Percentiles rank a stretch among this genome's conserved stretches.
These are phyloP conservation scores for Ascochyta lentis DNA, from an alignment of 2,329 filamentous ascomycete genomes.

Conservation along the genomic window DNA sequence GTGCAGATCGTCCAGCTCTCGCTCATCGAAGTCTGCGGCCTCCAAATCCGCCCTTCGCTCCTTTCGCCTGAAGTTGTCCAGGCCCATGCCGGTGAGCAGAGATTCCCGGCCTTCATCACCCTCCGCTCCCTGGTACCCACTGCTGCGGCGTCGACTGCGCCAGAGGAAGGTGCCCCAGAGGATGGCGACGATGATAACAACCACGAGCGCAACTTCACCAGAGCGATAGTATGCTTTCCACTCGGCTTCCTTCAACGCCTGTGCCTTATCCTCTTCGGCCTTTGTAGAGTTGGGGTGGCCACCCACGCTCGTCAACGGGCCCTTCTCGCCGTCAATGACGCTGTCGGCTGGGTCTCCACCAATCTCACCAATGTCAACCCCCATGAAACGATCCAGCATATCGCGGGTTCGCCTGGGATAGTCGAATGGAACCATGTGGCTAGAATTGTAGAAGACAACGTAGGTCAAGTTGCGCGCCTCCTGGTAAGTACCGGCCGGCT, in stretches of 20 bases:
- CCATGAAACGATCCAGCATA: conserved; percentile 97
- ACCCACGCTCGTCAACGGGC: conserved; percentile 77
- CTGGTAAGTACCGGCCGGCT: conserved; percentile 90
- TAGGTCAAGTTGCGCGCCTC: conserved; percentile 95
- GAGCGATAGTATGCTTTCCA: conserved; percentile 90
- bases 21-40: conserved; percentile 67
- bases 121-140: conserved; percentile 54
- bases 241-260: conserved; percentile 81
- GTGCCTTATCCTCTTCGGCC: conserved; percentile 70
- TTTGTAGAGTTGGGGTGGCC: conserved; percentile 73
- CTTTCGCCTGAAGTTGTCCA: conserved; percentile 56
- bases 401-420: conserved; percentile 84
- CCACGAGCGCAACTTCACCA: conserved; percentile 81
- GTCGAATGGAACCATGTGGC: conserved; percentile 98
- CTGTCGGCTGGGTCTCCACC: conserved; percentile 81
- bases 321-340: conserved; percentile 83
- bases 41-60: conserved; percentile 60
- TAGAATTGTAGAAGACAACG: conserved; percentile 91
- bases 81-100: conserved; percentile 52
- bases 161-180: conserved; percentile 77
- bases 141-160: conserved; percentile 54
- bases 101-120: conserved; percentile 54
- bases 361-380: conserved; percentile 87
- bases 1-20: conserved; percentile 64
- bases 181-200: conserved; percentile 76